Evolutionary conservation across 345 rosid genomes (phyloP).

Genomic region (Citrus cavaleriei): DNA sequence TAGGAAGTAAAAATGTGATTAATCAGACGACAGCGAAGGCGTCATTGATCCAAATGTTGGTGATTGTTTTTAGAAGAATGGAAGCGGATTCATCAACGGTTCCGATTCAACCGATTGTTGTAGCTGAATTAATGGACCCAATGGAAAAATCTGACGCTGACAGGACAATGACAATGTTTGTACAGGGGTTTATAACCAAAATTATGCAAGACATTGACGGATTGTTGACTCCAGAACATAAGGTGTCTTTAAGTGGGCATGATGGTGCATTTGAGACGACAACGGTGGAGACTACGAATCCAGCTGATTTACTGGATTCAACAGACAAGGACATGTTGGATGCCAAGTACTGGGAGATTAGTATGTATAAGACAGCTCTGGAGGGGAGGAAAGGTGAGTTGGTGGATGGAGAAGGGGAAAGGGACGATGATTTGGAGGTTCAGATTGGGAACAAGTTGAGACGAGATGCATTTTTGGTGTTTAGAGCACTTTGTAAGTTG

Average conservation of each 20-base stretch:
- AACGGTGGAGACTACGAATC: constrained; percentile 56
- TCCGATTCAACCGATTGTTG: constrained; percentile 95
- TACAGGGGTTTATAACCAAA: constrained; percentile 72
- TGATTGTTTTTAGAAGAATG: constrained; percentile 96
- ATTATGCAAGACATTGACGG: constrained; percentile 56
- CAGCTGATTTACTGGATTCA: constrained; percentile 62
- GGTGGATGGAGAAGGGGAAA: constrained; percentile 83
- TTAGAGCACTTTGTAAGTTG: constrained; percentile 97
- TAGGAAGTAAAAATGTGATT: constrained; percentile 86
- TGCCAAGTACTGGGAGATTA: constrained; percentile 99
- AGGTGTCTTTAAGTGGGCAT: constrained; percentile 45
- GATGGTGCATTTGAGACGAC: constrained; percentile 69
- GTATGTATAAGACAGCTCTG: constrained; percentile 96
- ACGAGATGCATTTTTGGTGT: constrained; percentile 98
- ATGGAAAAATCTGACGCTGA: constrained; percentile 78
- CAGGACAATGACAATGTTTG: constrained; percentile 75
- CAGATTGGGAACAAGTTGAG: constrained; percentile 99
- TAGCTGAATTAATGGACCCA: constrained; percentile 97
- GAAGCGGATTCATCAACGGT: constrained; percentile 95
- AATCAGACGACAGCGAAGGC: constrained; percentile 97
- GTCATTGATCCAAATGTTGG: constrained; percentile 92
- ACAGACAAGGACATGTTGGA: constrained; percentile 95
- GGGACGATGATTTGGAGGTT: constrained; percentile 92
- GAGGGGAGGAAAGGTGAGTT: constrained; percentile 99
- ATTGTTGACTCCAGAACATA: constrained; percentile 46